Evolutionary conservation across 2,329 filamentous ascomycete species (phyloP), one percentile per base, ranked within the genome.

Genomic region (Didymella segeticola): DNA sequence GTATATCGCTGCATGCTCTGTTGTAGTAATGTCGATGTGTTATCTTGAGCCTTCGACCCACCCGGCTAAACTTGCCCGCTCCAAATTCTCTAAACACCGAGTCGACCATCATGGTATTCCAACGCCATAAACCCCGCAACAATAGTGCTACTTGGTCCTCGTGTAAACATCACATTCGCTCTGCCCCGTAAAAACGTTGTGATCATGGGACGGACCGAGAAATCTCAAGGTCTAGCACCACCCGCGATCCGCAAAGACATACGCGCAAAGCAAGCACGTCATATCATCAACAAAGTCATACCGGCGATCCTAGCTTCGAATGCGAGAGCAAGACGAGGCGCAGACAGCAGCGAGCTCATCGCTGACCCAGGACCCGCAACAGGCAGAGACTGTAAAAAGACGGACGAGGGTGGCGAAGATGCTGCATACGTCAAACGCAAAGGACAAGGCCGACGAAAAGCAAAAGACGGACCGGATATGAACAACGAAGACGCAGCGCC

Each of bases 241-340:
- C 74, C 72, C 14, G 57, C 71, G 1, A 54, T 73, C 25, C 65
- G 74, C 42, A 75, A 75, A 62, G 70, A 75, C 17, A 57, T 67
- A 1, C 77, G 82, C 12, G 78, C 81, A 1, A 86, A 86, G 61
- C 76, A 78, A 51, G 84, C 83, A 25, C 82, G 80, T 47, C 76
- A 81, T 8, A 86, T 85, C 2, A 70, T 87, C 54, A 86, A 86
- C 69, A 82, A 82, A 62, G 76, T 79, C n/a, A 81, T 88, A 10
- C 86, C 86, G 1, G 74, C 81, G 0, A 72, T 87, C 8, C 72
- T 87, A 2, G 71, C 77, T 0, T 77, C 80, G 2, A 81, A 83
- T 59, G 74, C 82, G 12, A 79, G 83, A 43, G 85, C 85, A 0
- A 79, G 79, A n/a, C 75, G 75, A 37, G 85, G 85, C 1, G 74